Percentiles rank a stretch among this genome's conserved stretches.
These are phyloP conservation scores for Aspergillus ochraceoroseus DNA, from an alignment of 2,329 filamentous ascomycete species.

Conservation along the genomic window DNA sequence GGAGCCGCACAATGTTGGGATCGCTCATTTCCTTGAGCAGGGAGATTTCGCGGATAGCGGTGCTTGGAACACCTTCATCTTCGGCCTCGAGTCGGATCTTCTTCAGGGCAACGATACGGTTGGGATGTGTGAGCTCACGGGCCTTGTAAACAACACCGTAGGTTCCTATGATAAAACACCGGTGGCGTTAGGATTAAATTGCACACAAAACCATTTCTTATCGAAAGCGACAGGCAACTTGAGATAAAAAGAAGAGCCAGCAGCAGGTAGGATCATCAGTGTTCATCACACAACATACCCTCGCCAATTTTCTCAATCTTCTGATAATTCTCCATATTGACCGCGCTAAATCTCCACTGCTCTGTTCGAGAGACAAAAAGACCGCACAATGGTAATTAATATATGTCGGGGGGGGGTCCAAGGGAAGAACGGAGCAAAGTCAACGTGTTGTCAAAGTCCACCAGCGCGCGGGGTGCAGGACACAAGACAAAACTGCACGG, in stretches of 20 bases:
- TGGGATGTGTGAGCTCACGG: constrained; percentile 72
- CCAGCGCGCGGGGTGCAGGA: constrained; percentile 16
- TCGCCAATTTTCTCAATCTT: constrained; percentile 96
- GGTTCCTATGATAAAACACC: constrained; percentile 59
- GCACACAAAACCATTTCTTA: no score
- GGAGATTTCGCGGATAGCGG: constrained; percentile 89
- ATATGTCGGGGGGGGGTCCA: neutral
- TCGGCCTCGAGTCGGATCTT: constrained; percentile 94
- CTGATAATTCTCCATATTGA: constrained; percentile 85
- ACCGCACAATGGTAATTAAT: neutral
- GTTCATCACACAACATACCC: constrained; percentile 54
- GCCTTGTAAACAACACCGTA: constrained; percentile 97
- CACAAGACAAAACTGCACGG: constrained; percentile 16
- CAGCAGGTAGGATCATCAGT: neutral
- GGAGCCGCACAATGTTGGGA: constrained; percentile 77
- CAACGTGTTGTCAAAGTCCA: constrained; percentile 11
- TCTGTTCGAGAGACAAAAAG: no score
- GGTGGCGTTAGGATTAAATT: no score
- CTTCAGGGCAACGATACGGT: constrained; percentile 86
- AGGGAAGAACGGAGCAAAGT: neutral
- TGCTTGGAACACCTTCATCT: constrained; percentile 88
- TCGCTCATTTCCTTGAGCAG: constrained; percentile 92
- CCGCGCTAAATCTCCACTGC: no score
- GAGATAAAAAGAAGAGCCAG: neutral
- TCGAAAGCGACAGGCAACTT: no score